Percentiles rank a stretch among this genome's conserved stretches.
Evolutionary conservation across 257 asterid species (phyloP).

Genomic region (Lithospermum erythrorhizon): DNA sequence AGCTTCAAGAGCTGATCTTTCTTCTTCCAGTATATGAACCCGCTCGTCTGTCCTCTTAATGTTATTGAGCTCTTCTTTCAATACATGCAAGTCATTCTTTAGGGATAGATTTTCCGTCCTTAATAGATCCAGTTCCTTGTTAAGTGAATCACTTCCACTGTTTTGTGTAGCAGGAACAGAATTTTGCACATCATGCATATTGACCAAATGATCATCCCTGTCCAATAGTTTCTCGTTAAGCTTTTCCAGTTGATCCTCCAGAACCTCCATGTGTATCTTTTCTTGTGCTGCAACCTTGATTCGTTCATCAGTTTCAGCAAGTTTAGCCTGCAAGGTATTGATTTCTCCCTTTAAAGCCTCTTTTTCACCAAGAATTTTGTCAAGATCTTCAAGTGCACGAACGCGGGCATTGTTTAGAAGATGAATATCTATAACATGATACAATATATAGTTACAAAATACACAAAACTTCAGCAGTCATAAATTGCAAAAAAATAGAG

Average conservation of each 20-base stretch:
- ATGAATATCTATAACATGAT: constrained; percentile 43
- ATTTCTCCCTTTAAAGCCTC: constrained; percentile 79
- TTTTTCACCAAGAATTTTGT: constrained; percentile 52
- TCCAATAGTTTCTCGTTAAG: constrained; percentile 43
- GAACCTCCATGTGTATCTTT: constrained; percentile 55
- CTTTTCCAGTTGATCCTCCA: constrained; percentile 68
- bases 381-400: constrained; percentile 66
- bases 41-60: constrained; percentile 58
- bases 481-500: constrained; percentile 5
- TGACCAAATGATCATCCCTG: constrained; percentile 29
- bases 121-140: constrained; percentile 46
- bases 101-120: constrained; percentile 60
- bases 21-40: constrained; percentile 60
- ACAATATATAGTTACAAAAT: not conserved
- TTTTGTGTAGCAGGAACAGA: constrained; percentile 24
- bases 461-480: not conserved
- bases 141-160: constrained; percentile 26
- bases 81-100: constrained; percentile 52
- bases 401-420: constrained; percentile 80
- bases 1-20: constrained; percentile 43
- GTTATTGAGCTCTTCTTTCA: constrained; percentile 46
- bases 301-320: constrained; percentile 79
- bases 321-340: constrained; percentile 57
- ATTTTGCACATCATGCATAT: constrained; percentile 20
- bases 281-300: constrained; percentile 79